Evolutionary conservation across 345 rosid species (phyloP).

Genomic region (Odontarrhena argentea): DNA sequence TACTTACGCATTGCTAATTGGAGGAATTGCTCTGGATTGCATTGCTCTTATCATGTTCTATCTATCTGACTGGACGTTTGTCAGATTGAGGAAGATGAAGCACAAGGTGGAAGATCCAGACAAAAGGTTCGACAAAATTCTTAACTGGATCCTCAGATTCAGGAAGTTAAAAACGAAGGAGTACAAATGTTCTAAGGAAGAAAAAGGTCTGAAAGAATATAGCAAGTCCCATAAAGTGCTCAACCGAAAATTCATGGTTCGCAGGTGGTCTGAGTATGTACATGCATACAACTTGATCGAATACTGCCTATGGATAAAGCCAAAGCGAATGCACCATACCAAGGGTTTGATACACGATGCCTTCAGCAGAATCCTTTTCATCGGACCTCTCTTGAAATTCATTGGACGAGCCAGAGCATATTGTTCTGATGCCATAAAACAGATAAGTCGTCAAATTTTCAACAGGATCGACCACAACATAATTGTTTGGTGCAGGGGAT

Average conservation of each 20-base stretch:
- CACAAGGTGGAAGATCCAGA: conserved; percentile 25
- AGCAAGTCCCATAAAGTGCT: conserved; percentile 40
- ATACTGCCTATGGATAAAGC: conserved; percentile 46
- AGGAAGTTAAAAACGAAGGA: conserved; percentile 14
- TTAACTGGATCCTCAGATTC: conserved; percentile 30
- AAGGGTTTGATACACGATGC: conserved; percentile 20
- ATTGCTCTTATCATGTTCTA: conserved; percentile 45
- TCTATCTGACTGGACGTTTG: conserved; percentile 59
- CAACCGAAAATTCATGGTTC: conserved; percentile 36
- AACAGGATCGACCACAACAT: background rate
- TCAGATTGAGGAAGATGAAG: conserved; percentile 25
- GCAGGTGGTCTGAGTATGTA: conserved; percentile 62
- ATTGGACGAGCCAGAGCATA: background rate
- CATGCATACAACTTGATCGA: conserved; percentile 53
- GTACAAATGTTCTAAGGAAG: background rate
- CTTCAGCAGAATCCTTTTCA: background rate
- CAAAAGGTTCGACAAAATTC: too few relatives aligned
- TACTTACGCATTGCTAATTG: conserved; percentile 51
- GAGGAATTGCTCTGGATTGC: conserved; percentile 51
- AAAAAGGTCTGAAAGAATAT: too few relatives aligned
- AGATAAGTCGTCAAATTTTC: background rate
- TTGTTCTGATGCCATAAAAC: background rate
- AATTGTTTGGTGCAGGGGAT: background rate
- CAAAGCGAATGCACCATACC: conserved; percentile 33
- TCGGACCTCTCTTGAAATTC: background rate